Conservation (phyloP, 768 basidiomycete species). For the Imleria badia region DNA sequence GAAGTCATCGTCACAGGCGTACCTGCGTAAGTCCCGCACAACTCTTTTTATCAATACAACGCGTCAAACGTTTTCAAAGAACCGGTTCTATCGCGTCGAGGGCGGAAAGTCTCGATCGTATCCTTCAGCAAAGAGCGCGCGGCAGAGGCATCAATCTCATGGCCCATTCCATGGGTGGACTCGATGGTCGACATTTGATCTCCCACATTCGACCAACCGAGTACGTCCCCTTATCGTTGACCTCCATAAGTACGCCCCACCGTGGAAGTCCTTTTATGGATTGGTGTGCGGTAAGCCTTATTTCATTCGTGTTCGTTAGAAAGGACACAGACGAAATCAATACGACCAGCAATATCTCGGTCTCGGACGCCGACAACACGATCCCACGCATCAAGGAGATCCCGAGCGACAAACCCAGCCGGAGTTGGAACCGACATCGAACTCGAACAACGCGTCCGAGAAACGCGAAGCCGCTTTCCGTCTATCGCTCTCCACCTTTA, state of each 20-base stretch:
- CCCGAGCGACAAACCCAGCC: not conserved
- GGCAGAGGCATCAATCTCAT: conserved; percentile 90
- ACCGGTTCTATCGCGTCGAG: conserved; percentile 89
- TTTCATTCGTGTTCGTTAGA: conserved; percentile 5
- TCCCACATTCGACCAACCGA: conserved; percentile 77
- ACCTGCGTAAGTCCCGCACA: conserved; percentile 63
- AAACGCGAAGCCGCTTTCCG: conserved; percentile 37
- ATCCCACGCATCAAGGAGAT: conserved; percentile 5
- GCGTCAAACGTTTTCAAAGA: conserved; percentile 38
- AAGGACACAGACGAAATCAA: conserved; percentile 16
- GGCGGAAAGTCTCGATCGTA: conserved; percentile 70
- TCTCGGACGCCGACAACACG: conserved; percentile 63
- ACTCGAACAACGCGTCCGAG: conserved; percentile 5
- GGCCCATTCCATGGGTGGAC: conserved; percentile 97
- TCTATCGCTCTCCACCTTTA: conserved; percentile 66
- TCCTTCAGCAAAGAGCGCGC: conserved; percentile 60
- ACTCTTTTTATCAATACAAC: not conserved
- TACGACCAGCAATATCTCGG: conserved; percentile 79
- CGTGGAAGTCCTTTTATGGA: conserved; percentile 99
- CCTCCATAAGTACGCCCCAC: conserved; percentile 90
- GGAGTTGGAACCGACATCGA: not conserved
- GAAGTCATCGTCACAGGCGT: conserved; percentile 97
- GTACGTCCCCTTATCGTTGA: conserved; percentile 86
- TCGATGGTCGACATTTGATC: conserved; percentile 93
- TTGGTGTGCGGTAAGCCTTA: conserved; percentile 79